A percentile compares a stretch with the other conserved stretches of the same genome.
Evolutionary conservation across 345 rosid species (phyloP).

Genomic region (Murraya koenigii): DNA sequence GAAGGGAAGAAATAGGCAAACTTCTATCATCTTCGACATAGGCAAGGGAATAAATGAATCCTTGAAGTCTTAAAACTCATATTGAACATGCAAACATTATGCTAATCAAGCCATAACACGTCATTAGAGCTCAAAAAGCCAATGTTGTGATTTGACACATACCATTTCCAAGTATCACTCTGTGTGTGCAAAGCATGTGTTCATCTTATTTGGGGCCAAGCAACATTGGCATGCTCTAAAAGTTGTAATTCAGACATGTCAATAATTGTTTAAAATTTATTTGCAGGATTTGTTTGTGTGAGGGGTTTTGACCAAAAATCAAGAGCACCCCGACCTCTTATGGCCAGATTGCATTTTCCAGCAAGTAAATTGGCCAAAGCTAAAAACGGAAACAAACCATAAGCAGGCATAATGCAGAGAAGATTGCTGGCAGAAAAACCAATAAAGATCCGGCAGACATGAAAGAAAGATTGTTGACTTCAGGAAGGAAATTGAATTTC

Average conservation of each 20-base stretch:
- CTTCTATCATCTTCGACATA: not conserved
- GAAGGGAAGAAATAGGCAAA: too few relatives aligned
- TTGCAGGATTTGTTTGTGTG: constrained; percentile 86
- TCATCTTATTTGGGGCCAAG: not conserved
- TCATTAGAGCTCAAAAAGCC: not conserved
- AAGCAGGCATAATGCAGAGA: constrained; percentile 15
- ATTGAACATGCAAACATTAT: not conserved
- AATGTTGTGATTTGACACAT: not conserved
- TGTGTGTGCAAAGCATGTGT: not conserved
- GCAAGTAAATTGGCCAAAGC: constrained; percentile 50
- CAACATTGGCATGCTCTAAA: not conserved
- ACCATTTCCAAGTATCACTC: not conserved
- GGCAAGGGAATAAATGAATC: not conserved
- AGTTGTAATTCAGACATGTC: constrained; percentile 3
- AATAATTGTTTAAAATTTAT: constrained; percentile 6
- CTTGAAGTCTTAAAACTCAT: not conserved
- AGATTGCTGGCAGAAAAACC: constrained; percentile 14
- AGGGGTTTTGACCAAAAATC: constrained; percentile 75
- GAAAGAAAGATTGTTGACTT: constrained; percentile 20
- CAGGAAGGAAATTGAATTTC: constrained; percentile 17
- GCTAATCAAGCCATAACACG: not conserved
- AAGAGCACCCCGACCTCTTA: constrained; percentile 83
- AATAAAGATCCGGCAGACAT: constrained; percentile 12
- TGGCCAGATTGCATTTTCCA: constrained; percentile 69
- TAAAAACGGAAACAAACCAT: constrained; percentile 21